Evolutionary conservation across 306 rosid genomes (phyloP), one percentile per base, ranked within the genome.

Genomic region (Cyamopsis tetragonoloba): DNA sequence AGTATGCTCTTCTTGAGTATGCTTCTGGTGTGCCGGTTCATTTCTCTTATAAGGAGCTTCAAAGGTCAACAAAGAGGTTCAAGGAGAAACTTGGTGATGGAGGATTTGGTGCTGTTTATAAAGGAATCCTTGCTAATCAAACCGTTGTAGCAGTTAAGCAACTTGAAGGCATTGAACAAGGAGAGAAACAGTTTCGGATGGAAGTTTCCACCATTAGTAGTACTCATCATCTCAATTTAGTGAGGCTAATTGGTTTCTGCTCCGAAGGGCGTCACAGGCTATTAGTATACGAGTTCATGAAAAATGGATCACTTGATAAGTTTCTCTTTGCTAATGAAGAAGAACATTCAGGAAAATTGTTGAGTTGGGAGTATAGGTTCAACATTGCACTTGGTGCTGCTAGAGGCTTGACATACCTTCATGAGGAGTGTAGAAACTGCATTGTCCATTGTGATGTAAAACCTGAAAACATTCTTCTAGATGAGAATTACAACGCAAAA

Each of bases 11-110:
- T 56, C 87, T 91, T 41, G 97, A 91, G 82, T 88, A 91, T 84
- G 97, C 97, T 38, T 91, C 97, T 42, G 89, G 97, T n/a, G 97
- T 96, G 1, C 96, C 96, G 0, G 78, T 86, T 20, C 96, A 91
- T 75, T 91, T 91, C 77, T 72, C 85, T 7, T 84, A 72, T 49
- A 88, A 77, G 77, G 93, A 91, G 44, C 92, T 91, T 26, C 85
- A 81, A 55, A 84, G 81, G 3, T 78, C 83, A 6, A 88, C 97
- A 0, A 86, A 86, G 15, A 85, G 91, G 27, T 86, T 88, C 79
- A 83, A 81, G 84, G 92, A 88, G 57, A 86, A 84, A 79, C 89
- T 91, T 32, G 97, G 97, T 39, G 87, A 72, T 1, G 97, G 97
- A 18, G 97, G 95, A 18, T 85, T 85, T 44, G 97, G 97, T 38